Conservation (phyloP, 139 green algal genomes). For the Coelastrella sp. region DNA sequence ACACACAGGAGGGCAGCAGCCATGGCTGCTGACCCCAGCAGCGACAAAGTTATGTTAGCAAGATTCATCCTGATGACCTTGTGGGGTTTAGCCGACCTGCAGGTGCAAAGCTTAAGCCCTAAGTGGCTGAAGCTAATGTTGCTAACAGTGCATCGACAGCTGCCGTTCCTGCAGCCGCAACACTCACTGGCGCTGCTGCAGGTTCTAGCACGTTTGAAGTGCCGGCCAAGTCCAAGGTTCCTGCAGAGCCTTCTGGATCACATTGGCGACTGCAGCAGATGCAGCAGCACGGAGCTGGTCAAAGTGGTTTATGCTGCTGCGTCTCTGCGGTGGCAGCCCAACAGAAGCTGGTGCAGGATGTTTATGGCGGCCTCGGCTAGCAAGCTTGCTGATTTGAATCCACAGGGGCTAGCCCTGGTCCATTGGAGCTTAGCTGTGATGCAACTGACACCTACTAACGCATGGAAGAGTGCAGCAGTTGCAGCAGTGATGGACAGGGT, state of each 20-base stretch:
- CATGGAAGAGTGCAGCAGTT: not conserved
- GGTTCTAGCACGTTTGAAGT: slow-evolving; percentile 7
- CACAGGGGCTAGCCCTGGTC: not conserved
- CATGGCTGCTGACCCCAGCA: slow-evolving; percentile 1
- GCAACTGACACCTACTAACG: not conserved
- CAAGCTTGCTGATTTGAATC: not conserved
- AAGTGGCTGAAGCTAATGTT: slow-evolving; percentile 41
- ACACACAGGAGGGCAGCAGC: slow-evolving; percentile 34
- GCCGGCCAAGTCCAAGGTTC: slow-evolving; percentile 3
- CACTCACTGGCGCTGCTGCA: slow-evolving; percentile 16
- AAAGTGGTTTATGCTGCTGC: slow-evolving; percentile 6
- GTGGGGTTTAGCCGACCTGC: not conserved
- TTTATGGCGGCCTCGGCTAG: not conserved
- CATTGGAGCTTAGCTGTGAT: slow-evolving; percentile 28
- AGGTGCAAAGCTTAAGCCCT: not conserved
- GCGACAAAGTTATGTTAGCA: not conserved
- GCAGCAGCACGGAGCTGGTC: slow-evolving; percentile 7
- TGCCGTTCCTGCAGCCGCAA: slow-evolving; percentile 1
- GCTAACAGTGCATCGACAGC: slow-evolving; percentile 24
- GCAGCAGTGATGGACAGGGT: not conserved
- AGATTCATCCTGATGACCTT: not conserved
- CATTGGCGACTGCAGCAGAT: not conserved
- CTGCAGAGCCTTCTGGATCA: slow-evolving; percentile 25
- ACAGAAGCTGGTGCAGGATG: not conserved
- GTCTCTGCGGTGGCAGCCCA: slow-evolving; percentile 33